Base-by-base conservation (phyloP, 2,329 filamentous ascomycete genomes). In the Aureobasidium sp. region DNA sequence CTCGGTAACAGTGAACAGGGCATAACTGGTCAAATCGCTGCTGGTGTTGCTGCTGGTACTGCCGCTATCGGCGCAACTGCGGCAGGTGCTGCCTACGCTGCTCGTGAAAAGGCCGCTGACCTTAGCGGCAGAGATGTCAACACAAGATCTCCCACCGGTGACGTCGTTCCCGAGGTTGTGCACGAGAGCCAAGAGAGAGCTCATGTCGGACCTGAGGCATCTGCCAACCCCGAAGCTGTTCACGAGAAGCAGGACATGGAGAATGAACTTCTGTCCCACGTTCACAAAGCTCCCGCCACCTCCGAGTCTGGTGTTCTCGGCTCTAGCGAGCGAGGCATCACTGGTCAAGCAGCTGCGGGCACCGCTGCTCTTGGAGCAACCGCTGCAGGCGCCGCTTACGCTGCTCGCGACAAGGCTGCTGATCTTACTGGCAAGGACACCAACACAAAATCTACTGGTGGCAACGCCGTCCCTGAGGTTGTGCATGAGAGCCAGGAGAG, bases 151-250 rank as follows among this genome's bases (percentile, higher is more conserved):
- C n/a, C n/a, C n/a, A n/a, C n/a, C 10, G 10, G 21, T 12, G 27
- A 30, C 6, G 6, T 12, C 6, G 78, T 80, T 14, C 45, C 45
- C 17, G 21, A 25, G 16, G 34, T 17, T 39, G 52, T 54, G 14
- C 42, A 38, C 64, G 79, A 88, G 63, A 87, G 83, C 70, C 85
- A 89, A 63, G 74, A 81, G 60, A 78, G 82, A 66, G 84, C 84
- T 16, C 70, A 79, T 49, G 73, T 74, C 38, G 71, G 74, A 3
- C 80, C 85, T 17, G 85, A 88, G 65, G 84, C 86, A 7, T 83
- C 82, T 58, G 83, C 77, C 37, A 74, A 81, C 53, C 70, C 79
- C 24, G 74, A 78, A 30, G 84, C 85, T 63, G 61, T 56, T 62
- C 69, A 19, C 19, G 58, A 62, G 35, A 61, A 62, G 60, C 42